Conservation (phyloP, 352 stramenopile genomes). For the Peronospora farinosa region DNA sequence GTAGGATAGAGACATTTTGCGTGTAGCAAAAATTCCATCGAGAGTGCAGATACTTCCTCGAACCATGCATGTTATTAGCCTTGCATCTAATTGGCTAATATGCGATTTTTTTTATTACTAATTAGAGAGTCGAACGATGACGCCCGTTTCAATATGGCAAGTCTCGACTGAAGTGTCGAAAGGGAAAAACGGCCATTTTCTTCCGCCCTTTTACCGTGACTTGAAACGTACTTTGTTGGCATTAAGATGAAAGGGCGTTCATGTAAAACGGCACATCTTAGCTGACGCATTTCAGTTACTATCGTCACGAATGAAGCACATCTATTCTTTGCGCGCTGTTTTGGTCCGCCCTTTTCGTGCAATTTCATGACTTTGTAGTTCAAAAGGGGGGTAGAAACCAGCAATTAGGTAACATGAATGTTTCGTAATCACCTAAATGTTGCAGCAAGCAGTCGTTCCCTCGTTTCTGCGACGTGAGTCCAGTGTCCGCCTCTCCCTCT, state of each 20-base stretch:
- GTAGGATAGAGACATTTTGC: conserved; percentile 5
- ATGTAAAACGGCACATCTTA: not conserved
- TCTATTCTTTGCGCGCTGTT: not conserved
- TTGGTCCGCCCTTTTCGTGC: conserved; percentile 30
- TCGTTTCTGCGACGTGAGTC: conserved; percentile 31
- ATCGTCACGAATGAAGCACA: no score
- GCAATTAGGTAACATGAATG: conserved; percentile 8
- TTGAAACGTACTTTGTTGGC: not conserved
- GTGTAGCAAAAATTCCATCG: no score
- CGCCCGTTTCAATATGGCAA: conserved; percentile 22
- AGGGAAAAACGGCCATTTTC: conserved; percentile 6
- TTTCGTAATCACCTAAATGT: not conserved
- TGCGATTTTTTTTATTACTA: not conserved
- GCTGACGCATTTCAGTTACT: not conserved
- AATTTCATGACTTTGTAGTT: conserved; percentile 22
- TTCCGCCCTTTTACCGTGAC: conserved; percentile 4
- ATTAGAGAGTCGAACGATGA: conserved; percentile 26
- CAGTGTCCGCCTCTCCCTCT: conserved; percentile 21
- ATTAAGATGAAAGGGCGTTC: not conserved
- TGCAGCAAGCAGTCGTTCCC: conserved; percentile 20
- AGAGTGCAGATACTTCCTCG: no score
- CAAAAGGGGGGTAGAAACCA: conserved; percentile 11
- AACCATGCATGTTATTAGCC: no score
- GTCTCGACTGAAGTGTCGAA: conserved; percentile 14
- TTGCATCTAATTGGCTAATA: conserved; percentile 15